Evolutionary conservation across 768 basidiomycete species (phyloP), one percentile per base, ranked within the genome.

Genomic region (Tephrocybe sp.): DNA sequence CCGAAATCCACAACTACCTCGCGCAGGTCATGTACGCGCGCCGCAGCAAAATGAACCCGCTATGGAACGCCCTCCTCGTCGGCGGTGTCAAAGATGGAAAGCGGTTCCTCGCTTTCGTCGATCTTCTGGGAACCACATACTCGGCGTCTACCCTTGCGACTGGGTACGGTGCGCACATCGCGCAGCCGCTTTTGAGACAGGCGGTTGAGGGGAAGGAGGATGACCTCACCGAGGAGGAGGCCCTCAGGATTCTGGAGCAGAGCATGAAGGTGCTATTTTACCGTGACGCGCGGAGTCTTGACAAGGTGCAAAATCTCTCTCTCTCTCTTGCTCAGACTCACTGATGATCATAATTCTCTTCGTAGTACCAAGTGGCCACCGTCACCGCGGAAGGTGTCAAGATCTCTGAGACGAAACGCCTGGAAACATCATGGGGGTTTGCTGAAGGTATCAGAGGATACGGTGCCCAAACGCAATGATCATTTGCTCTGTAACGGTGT

Each of bases 121-220:
- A 99, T 68, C 78, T 98, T 5, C 77, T 96, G 18, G 97, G 96
- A n/a, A 96, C 93, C 23, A 99, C 97, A 0, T 98, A 98, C 68
- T 79, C 88, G 8, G 85, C 96, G 2, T 86, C 93, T 12, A 94
- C 94, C 4, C 80, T 99, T 18, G 97, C 95, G 2, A 98, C 97
- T 0, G 96, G 97, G 0, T 97, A 91, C 68, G 97, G 96, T 12
- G 79, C 86, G 5, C 86, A 94, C 68, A 89, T 99, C 11, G 28
- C 97, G 5, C 88, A 93, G 60, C 97, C 97, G 0, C 72, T 99
- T 4, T 79, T 99, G 17, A 85, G 97, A 28, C 88, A 30, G 55
- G 93, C 89, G 12, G 93, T 95, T 34, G 95, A 99, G 68, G 88
- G 86, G 3, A 74, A 78, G 20, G 88, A 91, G 59, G 79, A 88